Conservation (phyloP, 2,329 filamentous ascomycete genomes). For the Talaromyces sp. region DNA sequence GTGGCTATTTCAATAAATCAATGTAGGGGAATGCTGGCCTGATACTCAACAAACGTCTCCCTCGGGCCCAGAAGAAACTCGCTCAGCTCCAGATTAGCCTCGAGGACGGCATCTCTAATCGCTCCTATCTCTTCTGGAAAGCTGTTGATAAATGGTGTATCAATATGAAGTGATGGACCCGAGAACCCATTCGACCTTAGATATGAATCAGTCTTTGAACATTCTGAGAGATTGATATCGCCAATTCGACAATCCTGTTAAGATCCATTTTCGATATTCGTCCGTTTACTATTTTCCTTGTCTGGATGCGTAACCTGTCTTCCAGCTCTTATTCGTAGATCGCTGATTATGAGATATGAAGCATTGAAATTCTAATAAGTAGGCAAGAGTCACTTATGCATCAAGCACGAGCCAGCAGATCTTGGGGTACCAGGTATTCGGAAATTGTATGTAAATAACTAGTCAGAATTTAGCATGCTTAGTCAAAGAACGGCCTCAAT, state of each 20-base stretch:
- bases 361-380: neutral
- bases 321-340: neutral
- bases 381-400: neutral
- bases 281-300: neutral
- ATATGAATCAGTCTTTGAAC: neutral
- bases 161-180: neutral
- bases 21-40: neutral
- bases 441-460: neutral
- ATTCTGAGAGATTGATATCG: neutral
- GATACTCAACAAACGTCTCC: constrained; percentile 13
- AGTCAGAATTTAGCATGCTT: neutral
- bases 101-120: neutral
- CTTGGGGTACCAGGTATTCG: neutral
- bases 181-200: neutral
- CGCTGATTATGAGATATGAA: neutral
- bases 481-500: neutral
- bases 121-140: neutral
- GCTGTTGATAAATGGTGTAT: neutral
- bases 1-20: neutral
- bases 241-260: neutral
- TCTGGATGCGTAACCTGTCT: neutral
- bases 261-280: neutral
- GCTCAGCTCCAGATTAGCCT: constrained; percentile 11
- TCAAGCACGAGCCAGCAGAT: neutral
- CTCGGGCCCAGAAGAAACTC: constrained; percentile 11